Evolutionary conservation across 345 rosid genomes (phyloP).

Genomic region (Jatropha curcas): DNA sequence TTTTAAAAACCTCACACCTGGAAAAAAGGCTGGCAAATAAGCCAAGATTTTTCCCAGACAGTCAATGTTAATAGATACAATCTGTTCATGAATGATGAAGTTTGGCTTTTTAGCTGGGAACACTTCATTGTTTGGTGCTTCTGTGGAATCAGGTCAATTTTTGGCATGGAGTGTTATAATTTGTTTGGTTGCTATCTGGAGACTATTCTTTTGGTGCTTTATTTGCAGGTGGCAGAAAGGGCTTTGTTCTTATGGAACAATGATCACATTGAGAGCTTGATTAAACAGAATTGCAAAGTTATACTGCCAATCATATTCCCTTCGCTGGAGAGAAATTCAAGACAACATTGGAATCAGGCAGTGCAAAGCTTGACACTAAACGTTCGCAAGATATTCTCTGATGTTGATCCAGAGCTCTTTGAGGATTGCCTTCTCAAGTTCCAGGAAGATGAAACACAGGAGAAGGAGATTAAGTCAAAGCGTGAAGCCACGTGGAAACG

Average conservation of each 20-base stretch:
- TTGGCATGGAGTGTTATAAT: background rate
- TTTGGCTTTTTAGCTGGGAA: too few species aligned
- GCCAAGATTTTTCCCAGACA: background rate
- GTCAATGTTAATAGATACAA: too few species aligned
- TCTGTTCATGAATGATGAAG: too few species aligned
- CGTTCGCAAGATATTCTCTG: slow-evolving; percentile 72
- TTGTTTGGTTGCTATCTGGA: background rate
- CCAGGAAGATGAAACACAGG: slow-evolving; percentile 62
- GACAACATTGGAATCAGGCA: slow-evolving; percentile 80
- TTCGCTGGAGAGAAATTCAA: slow-evolving; percentile 66
- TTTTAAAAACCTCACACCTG: too few species aligned
- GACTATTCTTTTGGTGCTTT: background rate
- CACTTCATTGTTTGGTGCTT: background rate
- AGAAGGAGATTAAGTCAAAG: slow-evolving; percentile 44
- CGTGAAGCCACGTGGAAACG: slow-evolving; percentile 69
- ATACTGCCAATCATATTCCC: slow-evolving; percentile 80
- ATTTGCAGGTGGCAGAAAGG: slow-evolving; percentile 74
- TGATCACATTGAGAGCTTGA: slow-evolving; percentile 79
- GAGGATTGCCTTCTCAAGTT: slow-evolving; percentile 66
- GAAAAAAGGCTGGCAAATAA: background rate
- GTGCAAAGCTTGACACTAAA: slow-evolving; percentile 77
- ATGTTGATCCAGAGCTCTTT: slow-evolving; percentile 66
- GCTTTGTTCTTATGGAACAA: slow-evolving; percentile 90
- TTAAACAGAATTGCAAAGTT: slow-evolving; percentile 65
- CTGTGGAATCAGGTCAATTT: background rate